Evolutionary conservation across 805 yeast genomes (phyloP).

Genomic region (Candida khao-thaluensis): DNA sequence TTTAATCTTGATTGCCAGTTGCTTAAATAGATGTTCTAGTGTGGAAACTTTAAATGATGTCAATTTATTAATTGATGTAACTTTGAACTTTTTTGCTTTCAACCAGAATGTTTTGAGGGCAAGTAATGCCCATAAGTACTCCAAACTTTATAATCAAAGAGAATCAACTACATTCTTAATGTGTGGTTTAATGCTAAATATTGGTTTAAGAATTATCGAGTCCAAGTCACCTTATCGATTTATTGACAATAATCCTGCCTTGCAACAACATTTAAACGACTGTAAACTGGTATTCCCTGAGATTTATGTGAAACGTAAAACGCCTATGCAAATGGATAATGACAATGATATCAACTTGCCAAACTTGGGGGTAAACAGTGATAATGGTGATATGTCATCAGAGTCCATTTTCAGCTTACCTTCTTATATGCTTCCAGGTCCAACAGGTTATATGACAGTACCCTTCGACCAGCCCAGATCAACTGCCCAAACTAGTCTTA

Average conservation of each 20-base stretch:
- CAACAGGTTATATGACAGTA: conserved; percentile 16
- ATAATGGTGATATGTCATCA: not conserved
- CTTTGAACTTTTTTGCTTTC: conserved; percentile 18
- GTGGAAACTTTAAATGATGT: conserved; percentile 29
- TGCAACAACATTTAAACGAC: conserved; percentile 18
- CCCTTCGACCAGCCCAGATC: conserved; percentile 6
- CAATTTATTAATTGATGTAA: conserved; percentile 24
- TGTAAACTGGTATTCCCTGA: conserved; percentile 24
- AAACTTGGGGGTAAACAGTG: not conserved
- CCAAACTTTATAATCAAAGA: conserved; percentile 17
- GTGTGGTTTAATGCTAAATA: conserved; percentile 20
- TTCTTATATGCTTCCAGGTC: conserved; percentile 12
- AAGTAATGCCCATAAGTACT: not conserved
- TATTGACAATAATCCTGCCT: conserved; percentile 17
- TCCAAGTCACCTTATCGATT: conserved; percentile 17
- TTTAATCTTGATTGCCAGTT: conserved; percentile 26
- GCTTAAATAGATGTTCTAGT: conserved; percentile 30
- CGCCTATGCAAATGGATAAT: not conserved
- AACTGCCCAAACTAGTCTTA: not conserved
- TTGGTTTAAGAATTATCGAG: conserved; percentile 24
- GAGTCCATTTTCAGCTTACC: conserved; percentile 10
- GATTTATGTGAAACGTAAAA: conserved; percentile 8
- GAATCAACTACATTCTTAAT: conserved; percentile 21
- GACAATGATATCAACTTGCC: not conserved
- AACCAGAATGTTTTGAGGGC: conserved; percentile 7